Percentiles rank a stretch among this genome's conserved stretches.
Conservation (phyloP, 2,329 filamentous ascomycete genomes). For the Alternaria arbusti region DNA sequence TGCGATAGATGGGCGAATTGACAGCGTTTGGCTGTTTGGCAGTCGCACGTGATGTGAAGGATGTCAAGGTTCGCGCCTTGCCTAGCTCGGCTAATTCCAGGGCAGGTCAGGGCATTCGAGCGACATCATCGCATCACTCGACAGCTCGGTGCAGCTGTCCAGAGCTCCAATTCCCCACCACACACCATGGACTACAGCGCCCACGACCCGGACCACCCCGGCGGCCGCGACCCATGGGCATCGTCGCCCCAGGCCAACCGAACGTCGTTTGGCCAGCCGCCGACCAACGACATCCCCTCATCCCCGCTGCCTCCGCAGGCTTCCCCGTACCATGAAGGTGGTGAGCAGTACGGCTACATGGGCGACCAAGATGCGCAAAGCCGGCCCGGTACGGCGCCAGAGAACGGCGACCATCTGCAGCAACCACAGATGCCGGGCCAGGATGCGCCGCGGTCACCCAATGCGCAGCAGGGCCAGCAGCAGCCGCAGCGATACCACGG, state of each 20-base stretch:
- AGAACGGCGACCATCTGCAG: conserved; percentile 45
- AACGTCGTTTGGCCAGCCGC: conserved; percentile 54
- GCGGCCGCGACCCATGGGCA: conserved; percentile 68
- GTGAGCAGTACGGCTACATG: conserved; percentile 45
- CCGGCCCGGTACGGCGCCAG: conserved; percentile 34
- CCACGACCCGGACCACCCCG: conserved; percentile 64
- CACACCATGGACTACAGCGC: conserved; percentile 69
- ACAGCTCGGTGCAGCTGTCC: conserved; percentile 26
- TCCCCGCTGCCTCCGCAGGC: conserved; percentile 50
- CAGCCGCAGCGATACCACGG: conserved; percentile 56
- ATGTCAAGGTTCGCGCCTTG: conserved; percentile 33
- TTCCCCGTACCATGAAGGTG: conserved; percentile 47
- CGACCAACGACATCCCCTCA: conserved; percentile 49
- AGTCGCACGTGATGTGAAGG: conserved; percentile 35
- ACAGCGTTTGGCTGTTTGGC: conserved; percentile 10
- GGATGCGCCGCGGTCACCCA: conserved; percentile 32
- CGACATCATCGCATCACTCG: conserved; percentile 26
- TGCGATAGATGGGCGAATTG: conserved; percentile 12
- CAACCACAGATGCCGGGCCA: conserved; percentile 40
- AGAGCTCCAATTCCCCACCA: conserved; percentile 29
- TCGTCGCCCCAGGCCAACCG: conserved; percentile 62
- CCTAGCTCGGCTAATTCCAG: conserved; percentile 31
- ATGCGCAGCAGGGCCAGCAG: conserved; percentile 44
- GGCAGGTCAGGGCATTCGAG: conserved; percentile 10
- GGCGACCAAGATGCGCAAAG: conserved; percentile 38